Evolutionary conservation across 2,329 filamentous ascomycete genomes (phyloP).

Genomic region (Calycina marina): DNA sequence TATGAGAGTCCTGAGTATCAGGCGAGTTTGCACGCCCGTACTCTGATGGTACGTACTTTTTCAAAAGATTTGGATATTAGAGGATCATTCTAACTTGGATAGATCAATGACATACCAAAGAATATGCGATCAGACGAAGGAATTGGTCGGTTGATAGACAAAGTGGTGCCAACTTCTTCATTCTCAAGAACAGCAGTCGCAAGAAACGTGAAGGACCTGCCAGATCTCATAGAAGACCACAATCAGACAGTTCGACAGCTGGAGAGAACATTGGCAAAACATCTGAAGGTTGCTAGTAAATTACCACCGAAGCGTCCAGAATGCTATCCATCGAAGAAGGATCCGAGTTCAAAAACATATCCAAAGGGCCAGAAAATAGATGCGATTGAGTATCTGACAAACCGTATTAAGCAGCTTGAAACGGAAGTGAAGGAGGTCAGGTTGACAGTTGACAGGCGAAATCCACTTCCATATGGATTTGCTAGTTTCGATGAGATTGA

Average conservation of each 20-base stretch:
- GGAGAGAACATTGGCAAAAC: slow-evolving; percentile 74
- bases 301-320: slow-evolving; percentile 64
- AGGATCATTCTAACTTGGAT: too few relatives aligned
- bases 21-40: slow-evolving; percentile 65
- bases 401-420: slow-evolving; percentile 72
- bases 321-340: slow-evolving; percentile 68
- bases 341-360: slow-evolving; percentile 50
- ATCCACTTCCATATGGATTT: slow-evolving; percentile 84
- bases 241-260: slow-evolving; percentile 66
- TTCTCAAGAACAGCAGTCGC: slow-evolving; percentile 72
- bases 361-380: slow-evolving; percentile 66
- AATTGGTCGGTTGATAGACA: slow-evolving; percentile 68
- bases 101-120: slow-evolving; percentile 74
- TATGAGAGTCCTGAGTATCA: slow-evolving; percentile 83
- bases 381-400: slow-evolving; percentile 83
- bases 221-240: slow-evolving; percentile 72
- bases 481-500: slow-evolving; percentile 82
- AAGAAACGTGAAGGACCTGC: slow-evolving; percentile 82
- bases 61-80: too few relatives aligned
- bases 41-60: slow-evolving; percentile 39
- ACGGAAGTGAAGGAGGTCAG: slow-evolving; percentile 72
- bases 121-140: slow-evolving; percentile 73
- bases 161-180: slow-evolving; percentile 62
- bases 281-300: slow-evolving; percentile 73
- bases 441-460: slow-evolving; percentile 68